Base-by-base conservation (phyloP, 1,284 basidiomycete species). In the Anthracocystis walkeri region DNA sequence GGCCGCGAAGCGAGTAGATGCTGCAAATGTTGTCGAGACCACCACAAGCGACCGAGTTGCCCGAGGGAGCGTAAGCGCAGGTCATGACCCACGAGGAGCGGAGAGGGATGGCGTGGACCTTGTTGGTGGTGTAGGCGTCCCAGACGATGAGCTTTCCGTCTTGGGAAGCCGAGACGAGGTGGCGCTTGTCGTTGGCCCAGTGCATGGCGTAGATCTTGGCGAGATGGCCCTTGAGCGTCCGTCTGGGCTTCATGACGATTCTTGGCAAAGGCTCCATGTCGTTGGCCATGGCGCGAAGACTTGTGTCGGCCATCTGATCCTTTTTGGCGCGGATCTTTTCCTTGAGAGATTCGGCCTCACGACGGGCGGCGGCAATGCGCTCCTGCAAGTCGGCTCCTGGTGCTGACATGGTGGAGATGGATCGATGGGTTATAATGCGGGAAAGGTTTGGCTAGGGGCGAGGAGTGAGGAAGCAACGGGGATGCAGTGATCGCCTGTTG, bases 191-290 rank as follows among this genome's bases (percentile, higher is more conserved):
- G 64, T 91, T 91, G 20, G 96, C 92, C 97, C 97, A 99, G 86
- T 98, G 96, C 92, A 99, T 96, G 53, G 97, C 95, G 86, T 98
- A 98, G 85, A 99, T 97, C 89, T 99, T 99, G 78, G 96, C 95
- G 65, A 98, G 90, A 87, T 98, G 97, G 49, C 96, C 96, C 83
- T 95, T 92, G 80, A 99, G 90, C 67, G 94, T 94, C 75, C 96
- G 91, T 68, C 95, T 91, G 51, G 94, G 93, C 80, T 94, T 93
- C 92, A 99, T 95, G 33, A 96, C 91, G 78, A 99, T 93, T 67
- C 96, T 92, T 40, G 96, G 95, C 54, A 99, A 89, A 14, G 94
- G 92, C 74, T 97, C 94, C 40, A 97, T 92, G 85, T 98, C 96
- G 61, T 92, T 92, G 42, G 96, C 94, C 94, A 97, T 97, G 21